Evolutionary conservation across 495 filamentous ascomycete genomes (phyloP), one percentile per base, ranked within the genome.

Genomic region (Penicillium malachiteum): DNA sequence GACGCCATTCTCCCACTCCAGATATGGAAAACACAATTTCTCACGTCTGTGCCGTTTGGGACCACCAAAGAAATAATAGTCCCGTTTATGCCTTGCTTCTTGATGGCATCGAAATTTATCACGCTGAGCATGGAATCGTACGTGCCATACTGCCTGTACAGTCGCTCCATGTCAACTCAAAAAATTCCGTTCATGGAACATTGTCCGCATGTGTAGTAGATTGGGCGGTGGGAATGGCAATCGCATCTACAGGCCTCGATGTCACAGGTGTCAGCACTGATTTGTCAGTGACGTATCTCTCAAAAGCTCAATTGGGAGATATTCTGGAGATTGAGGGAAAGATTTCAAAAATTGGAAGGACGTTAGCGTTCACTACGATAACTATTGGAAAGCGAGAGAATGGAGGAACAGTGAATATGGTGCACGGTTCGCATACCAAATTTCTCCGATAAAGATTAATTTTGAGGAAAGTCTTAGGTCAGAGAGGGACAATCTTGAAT

Each of bases 181-280:
- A 37, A 13, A 13, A 13, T 13, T 10, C 34, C 2, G 1, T 46
- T 3, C 87, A 91, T 63, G 87, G 87, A 21, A 78, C 83, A 31
- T 84, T 86, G 4, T 83, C 81, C 17, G 84, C 84, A 0, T 77
- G 84, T 38, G 61, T 91, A 17, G 78, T 84, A 14, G 87, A 91
- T 63, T 90, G 85, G 85, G 78, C 82, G 13, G 88, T 87, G 34
- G 85, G 86, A 21, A 77, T 90, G 71, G 84, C 84, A 5, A 87
- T 90, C 63, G 83, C 84, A 7, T 75, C 78, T 8, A 78, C 78
- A 62, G 87, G 87, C 45, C 63, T 80, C 16, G 75, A 78, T n/a
- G 79, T 78, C 56, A 84, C 85, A 5, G 88, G 87, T 31, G 84
- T 88, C 43, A 87, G 84, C 45, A 81, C 84, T 11, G 87, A 91